phyloP scores from a whole-genome alignment of 164 flowering plant species.

The Sextonia rubra region DNA sequence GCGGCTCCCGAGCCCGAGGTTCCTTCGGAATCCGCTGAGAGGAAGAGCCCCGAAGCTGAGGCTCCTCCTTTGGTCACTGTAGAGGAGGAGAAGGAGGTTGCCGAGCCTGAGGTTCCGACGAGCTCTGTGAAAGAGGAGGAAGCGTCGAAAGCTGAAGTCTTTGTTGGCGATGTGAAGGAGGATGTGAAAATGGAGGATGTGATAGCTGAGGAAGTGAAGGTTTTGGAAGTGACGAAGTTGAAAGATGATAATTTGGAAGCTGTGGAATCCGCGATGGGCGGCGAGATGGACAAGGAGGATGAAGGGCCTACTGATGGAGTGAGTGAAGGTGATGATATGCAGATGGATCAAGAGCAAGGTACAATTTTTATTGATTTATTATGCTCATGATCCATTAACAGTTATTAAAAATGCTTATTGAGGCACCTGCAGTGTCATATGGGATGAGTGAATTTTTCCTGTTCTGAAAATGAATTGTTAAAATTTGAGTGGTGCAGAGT shows the following conservation, averaged over 20 bases:
- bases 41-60: not conserved
- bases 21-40: not conserved
- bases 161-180: not conserved
- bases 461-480: not conserved
- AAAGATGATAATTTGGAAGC: not conserved
- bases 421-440: not conserved
- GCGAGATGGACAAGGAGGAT: not conserved
- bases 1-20: not conserved
- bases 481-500: not conserved
- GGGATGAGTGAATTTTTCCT: not conserved
- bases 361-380: not conserved
- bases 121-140: not conserved
- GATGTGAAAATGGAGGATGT: not conserved
- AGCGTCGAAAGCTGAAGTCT: not conserved
- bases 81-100: not conserved
- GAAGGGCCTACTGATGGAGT: not conserved
- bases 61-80: not conserved
- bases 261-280: not conserved
- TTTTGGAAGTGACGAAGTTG: not conserved
- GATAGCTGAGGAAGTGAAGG: not conserved
- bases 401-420: not conserved
- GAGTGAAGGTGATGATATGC: not conserved
- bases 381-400: not conserved
- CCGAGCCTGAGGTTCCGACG: not conserved
- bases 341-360: slow-evolving; percentile 9